These are phyloP conservation scores for Beauveria brongniartii DNA, from an alignment of 2,329 filamentous ascomycete genomes.

Conservation along the genomic window DNA sequence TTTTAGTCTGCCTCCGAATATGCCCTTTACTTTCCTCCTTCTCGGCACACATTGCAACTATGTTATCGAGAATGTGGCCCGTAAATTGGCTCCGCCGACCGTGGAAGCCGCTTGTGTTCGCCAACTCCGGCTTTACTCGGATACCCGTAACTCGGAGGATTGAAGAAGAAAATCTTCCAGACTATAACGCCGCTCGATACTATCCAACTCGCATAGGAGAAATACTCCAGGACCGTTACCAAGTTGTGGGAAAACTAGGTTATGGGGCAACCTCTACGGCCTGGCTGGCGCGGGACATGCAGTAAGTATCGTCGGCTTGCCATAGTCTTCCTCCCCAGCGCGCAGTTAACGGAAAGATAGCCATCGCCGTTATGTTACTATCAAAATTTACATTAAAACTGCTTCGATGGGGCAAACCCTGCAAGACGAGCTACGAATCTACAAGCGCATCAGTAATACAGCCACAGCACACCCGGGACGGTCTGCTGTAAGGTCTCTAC, in stretches of 20 bases:
- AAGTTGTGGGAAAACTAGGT: constrained; percentile 20
- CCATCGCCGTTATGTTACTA: constrained; percentile 21
- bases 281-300: constrained; percentile 19
- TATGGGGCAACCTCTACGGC: constrained; percentile 20
- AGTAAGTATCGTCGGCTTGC: constrained; percentile 11
- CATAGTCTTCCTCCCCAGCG: not conserved
- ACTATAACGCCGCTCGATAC: constrained; percentile 17
- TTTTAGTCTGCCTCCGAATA: too few relatives aligned
- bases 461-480: not conserved
- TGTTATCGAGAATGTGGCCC: not conserved
- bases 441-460: constrained; percentile 15
- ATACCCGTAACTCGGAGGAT: constrained; percentile 5
- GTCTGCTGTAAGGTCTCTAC: not conserved
- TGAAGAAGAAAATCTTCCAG: constrained; percentile 19
- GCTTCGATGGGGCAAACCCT: constrained; percentile 18
- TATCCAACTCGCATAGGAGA: constrained; percentile 19
- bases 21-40: not conserved
- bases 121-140: constrained; percentile 11
- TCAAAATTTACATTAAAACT: constrained; percentile 25
- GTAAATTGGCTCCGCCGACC: not conserved
- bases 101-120: not conserved
- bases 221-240: constrained; percentile 16
- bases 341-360: not conserved
- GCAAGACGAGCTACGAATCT: constrained; percentile 33
- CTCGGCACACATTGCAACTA: not conserved